Base-by-base conservation (phyloP, 345 rosid genomes). In the Rhizophora mangle region DNA sequence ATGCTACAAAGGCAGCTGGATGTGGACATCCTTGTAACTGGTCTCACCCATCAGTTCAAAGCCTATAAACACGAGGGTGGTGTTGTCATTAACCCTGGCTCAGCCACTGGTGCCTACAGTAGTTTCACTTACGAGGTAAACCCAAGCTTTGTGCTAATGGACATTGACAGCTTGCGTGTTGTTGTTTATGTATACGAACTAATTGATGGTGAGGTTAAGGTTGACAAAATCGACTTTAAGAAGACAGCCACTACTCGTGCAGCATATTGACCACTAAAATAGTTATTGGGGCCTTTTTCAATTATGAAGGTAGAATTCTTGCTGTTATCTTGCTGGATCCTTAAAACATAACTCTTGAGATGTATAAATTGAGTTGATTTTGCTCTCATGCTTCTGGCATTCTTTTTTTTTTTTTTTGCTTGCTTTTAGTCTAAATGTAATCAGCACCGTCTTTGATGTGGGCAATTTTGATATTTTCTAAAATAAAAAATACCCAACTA, bases 1-100 rank as follows among this genome's bases (percentile, higher is more conserved):
- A 94, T 94, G 98, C 86, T 94, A 19, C 98, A 94, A 75, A 87
- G 98, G 70, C 95, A 91, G 70, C 85, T 94, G 67, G 97, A 88
- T n/a, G 98, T 94, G 8, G 98, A 94, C 81, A 91, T 94, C 60
- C 95, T 91, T 29, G 93, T 91, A 69, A 94, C 97, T 4, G 98
- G 98, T 64, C 96, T 89, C 76, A 91, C 97, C 59, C 97, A 94
- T 78, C 98, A 94, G 84, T 94, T 94, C 81, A 94, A 86, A 47
- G 98, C 98, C 49, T 91, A 94, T 87, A 94, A 94, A 68, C 98
- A 94, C 7, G 97, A 94, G 73, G 96, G 96, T 57, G 98, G 98
- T 3, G 98, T 94, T 2, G 93, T 94, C 31, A 91, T 94, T 71
- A 94, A 94, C 67, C 98, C 98, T 0, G 98, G 98, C 27, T 94